A percentile compares a stretch with the other conserved stretches of the same genome.
phyloP scores from a whole-genome alignment of 306 rosid genomes.

The Vigna reflexopilosa region DNA sequence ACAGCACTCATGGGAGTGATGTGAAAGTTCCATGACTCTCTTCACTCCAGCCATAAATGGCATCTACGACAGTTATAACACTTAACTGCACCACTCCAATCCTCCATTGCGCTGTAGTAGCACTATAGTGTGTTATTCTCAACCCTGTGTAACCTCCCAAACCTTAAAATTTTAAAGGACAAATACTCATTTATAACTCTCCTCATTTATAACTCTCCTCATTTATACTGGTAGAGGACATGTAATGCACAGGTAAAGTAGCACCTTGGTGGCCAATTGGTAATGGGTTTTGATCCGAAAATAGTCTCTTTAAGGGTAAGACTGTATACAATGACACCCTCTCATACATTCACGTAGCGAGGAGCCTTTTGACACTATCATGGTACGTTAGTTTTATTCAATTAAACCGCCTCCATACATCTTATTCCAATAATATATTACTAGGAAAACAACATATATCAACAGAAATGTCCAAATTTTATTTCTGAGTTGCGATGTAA shows the following conservation, averaged over 20 bases:
- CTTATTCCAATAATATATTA: conserved; percentile 34
- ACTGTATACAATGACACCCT: neutral
- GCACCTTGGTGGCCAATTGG: too few relatives aligned
- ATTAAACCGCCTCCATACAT: neutral
- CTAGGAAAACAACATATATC: conserved; percentile 13
- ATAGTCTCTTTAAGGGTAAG: neutral
- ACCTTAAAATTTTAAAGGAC: neutral
- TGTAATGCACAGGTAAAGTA: too few relatives aligned
- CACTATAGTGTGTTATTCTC: neutral
- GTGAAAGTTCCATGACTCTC: neutral
- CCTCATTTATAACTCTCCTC: neutral
- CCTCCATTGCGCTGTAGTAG: neutral
- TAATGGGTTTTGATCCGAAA: too few relatives aligned
- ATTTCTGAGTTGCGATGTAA: conserved; percentile 9
- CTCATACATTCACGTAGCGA: too few relatives aligned
- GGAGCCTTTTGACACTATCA: neutral
- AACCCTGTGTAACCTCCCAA: neutral
- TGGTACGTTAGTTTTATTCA: neutral
- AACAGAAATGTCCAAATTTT: neutral
- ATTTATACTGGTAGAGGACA: too few relatives aligned
- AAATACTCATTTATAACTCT: neutral
- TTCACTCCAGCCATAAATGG: neutral
- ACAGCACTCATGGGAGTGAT: neutral
- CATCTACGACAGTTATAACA: neutral
- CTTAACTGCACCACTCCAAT: neutral